Evolutionary conservation across 768 basidiomycete species (phyloP).

Genomic region (Leccinum truebloodii): DNA sequence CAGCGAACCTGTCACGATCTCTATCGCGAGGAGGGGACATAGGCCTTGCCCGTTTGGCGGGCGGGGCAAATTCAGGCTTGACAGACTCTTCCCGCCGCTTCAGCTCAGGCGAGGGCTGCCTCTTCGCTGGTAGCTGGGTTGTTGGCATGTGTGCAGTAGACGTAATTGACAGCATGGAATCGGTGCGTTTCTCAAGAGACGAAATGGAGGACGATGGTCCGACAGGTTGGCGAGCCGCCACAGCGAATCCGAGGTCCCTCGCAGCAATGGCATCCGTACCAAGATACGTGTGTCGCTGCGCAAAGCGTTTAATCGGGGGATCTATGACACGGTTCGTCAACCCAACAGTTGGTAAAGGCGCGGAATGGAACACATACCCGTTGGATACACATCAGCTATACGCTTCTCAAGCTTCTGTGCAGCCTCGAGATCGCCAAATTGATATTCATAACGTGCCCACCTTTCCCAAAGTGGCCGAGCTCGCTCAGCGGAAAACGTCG

Average conservation of each 20-base stretch:
- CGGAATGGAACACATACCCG: slow-evolving; percentile 49
- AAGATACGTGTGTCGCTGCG: slow-evolving; percentile 71
- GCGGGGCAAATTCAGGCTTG: slow-evolving; percentile 40
- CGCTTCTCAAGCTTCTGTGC: slow-evolving; percentile 88
- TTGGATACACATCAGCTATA: slow-evolving; percentile 84
- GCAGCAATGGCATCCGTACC: slow-evolving; percentile 87
- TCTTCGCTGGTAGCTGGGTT: slow-evolving; percentile 26
- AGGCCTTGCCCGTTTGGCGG: slow-evolving; percentile 46
- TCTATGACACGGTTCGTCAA: slow-evolving; percentile 45
- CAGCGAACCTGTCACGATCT: slow-evolving; percentile 46
- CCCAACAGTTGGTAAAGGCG: background rate
- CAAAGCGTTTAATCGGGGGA: slow-evolving; percentile 87
- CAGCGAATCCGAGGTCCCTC: slow-evolving; percentile 82
- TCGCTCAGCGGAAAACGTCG: slow-evolving; percentile 72
- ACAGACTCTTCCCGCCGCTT: slow-evolving; percentile 45
- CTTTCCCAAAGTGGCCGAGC: slow-evolving; percentile 92
- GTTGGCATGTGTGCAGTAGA: slow-evolving; percentile 30
- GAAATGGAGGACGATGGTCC: slow-evolving; percentile 22
- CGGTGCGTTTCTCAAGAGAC: slow-evolving; percentile 37
- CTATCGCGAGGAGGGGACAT: slow-evolving; percentile 51
- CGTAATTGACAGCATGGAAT: slow-evolving; percentile 36
- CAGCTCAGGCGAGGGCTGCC: slow-evolving; percentile 36
- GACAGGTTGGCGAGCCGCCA: slow-evolving; percentile 36
- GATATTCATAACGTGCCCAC: slow-evolving; percentile 95
- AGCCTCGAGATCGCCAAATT: slow-evolving; percentile 89